A percentile compares a stretch with the other conserved stretches of the same genome.
phyloP scores from a whole-genome alignment of 306 rosid genomes.

The Benincasa hispida region DNA sequence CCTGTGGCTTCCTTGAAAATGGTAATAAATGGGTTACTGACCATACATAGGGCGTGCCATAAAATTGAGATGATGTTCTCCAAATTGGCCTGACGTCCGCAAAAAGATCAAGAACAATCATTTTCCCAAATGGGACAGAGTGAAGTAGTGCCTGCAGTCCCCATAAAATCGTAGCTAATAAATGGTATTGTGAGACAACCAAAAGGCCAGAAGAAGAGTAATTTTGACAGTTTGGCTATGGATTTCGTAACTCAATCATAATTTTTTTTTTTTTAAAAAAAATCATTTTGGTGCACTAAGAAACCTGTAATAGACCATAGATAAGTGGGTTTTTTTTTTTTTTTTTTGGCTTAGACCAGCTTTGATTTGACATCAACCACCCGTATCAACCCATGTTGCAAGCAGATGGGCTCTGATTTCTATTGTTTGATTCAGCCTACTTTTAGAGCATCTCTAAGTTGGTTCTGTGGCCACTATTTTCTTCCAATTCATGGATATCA shows the following conservation, averaged over 20 bases:
- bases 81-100: conserved; percentile 94
- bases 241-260: background rate
- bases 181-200: background rate
- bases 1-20: background rate
- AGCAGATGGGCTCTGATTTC: background rate
- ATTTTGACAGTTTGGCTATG: background rate
- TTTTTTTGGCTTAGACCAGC: background rate
- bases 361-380: background rate
- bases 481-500: background rate
- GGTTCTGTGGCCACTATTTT: background rate
- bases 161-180: conserved; percentile 4
- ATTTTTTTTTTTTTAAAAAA: background rate
- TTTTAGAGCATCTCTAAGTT: background rate
- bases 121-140: conserved; percentile 81
- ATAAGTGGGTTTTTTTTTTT: background rate
- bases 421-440: background rate
- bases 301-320: background rate
- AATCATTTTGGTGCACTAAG: background rate
- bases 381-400: background rate
- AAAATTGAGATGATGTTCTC: conserved; percentile 76
- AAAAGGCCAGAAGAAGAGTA: background rate
- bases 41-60: conserved; percentile 92
- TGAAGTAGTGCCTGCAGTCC: conserved; percentile 80
- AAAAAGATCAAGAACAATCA: conserved; percentile 94
- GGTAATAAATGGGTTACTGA: conserved; percentile 21